Conservation (phyloP, 164 flowering plant genomes). For the Buxus sempervirens region DNA sequence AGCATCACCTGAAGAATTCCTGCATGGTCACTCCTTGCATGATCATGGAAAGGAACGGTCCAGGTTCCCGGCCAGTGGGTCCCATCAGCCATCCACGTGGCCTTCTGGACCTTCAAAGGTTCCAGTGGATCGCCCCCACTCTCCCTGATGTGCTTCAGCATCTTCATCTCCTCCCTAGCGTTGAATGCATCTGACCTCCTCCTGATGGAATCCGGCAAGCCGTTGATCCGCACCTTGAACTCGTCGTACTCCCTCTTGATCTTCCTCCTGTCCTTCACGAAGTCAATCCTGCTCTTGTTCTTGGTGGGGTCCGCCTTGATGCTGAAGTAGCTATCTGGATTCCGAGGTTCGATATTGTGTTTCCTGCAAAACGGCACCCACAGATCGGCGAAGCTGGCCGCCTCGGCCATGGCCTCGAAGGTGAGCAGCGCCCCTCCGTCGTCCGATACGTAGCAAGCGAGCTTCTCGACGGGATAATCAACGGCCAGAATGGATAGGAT, state of each 20-base stretch:
- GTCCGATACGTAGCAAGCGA: conserved; percentile 74
- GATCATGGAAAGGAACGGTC: conserved; percentile 50
- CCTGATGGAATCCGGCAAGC: conserved; percentile 80
- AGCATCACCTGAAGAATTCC: conserved; percentile 89
- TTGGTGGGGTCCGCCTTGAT: conserved; percentile 70
- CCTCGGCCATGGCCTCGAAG: conserved; percentile 94
- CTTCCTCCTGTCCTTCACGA: conserved; percentile 71
- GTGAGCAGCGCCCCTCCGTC: conserved; percentile 82
- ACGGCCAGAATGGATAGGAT: conserved; percentile 68
- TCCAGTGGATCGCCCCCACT: conserved; percentile 49
- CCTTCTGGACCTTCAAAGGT: conserved; percentile 55
- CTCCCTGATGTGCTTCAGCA: conserved; percentile 59
- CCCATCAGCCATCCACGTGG: conserved; percentile 94
- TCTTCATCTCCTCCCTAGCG: conserved; percentile 85
- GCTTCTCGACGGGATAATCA: conserved; percentile 77
- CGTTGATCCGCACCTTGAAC: conserved; percentile 80
- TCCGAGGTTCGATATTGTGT: conserved; percentile 74
- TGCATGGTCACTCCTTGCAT: conserved; percentile 74
- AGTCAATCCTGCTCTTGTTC: conserved; percentile 65
- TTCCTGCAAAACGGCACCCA: conserved; percentile 87
- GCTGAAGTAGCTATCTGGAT: conserved; percentile 67
- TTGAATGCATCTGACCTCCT: conserved; percentile 83
- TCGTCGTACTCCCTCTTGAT: conserved; percentile 84
- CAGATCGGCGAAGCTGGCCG: conserved; percentile 68
- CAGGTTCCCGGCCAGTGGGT: conserved; percentile 96